Evolutionary conservation across 1,139 yeast species (phyloP).

Genomic region (Yamadazyma friedrichii): DNA sequence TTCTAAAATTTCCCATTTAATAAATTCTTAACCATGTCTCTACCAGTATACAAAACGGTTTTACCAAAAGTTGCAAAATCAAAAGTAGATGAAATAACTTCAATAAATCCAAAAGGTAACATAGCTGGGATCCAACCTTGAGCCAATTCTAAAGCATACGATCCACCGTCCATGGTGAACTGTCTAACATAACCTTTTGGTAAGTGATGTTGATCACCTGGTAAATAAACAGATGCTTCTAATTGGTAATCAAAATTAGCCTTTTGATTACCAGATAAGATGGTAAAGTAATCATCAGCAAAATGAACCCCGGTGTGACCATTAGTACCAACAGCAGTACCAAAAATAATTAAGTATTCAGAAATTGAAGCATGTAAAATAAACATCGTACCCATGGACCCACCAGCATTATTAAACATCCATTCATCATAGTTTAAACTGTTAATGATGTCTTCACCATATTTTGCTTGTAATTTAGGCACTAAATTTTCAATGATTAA

Average conservation of each 20-base stretch:
- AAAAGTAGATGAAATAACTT: conserved; percentile 73
- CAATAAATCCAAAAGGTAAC: conserved; percentile 94
- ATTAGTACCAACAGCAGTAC: conserved; percentile 88
- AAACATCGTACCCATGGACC: conserved; percentile 98
- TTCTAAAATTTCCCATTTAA: conserved; percentile 62
- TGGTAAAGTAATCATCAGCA: conserved; percentile 95
- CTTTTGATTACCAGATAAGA: conserved; percentile 71
- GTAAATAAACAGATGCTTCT: conserved; percentile 62
- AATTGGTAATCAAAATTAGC: conserved; percentile 69
- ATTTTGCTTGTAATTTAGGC: conserved; percentile 55
- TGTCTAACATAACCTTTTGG: conserved; percentile 74
- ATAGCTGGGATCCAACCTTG: conserved; percentile 99
- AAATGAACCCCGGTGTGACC: conserved; percentile 96
- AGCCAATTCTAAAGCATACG: conserved; percentile 91
- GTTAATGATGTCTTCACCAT: conserved; percentile 60
- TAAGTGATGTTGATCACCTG: conserved; percentile 84
- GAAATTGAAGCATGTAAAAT: conserved; percentile 93
- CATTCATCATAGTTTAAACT: conserved; percentile 75
- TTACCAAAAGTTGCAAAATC: conserved; percentile 67
- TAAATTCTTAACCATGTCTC: conserved; percentile 72
- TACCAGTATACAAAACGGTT: conserved; percentile 73
- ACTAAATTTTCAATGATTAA: conserved; percentile 63
- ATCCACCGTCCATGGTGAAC: conserved; percentile 76
- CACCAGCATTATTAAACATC: conserved; percentile 97
- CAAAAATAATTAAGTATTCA: conserved; percentile 87